phyloP scores from a whole-genome alignment of 2,329 filamentous ascomycete genomes.

The Cercospora nicotianae region DNA sequence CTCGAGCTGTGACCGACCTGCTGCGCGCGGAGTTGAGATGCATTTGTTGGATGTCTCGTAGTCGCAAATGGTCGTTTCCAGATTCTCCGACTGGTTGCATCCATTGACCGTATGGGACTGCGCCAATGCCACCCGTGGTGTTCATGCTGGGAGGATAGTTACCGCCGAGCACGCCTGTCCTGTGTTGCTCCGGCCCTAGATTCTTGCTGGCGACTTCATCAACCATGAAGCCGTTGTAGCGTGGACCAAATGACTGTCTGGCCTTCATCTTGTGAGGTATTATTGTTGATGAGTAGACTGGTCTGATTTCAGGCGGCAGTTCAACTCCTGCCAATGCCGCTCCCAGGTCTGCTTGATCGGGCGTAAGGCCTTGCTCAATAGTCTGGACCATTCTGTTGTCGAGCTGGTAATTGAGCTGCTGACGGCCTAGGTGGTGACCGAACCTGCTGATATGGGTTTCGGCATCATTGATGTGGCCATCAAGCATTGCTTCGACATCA shows the following conservation, averaged over 20 bases:
- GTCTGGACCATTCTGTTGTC: neutral
- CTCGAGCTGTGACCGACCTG: neutral
- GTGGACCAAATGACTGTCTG: neutral
- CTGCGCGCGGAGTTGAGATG: neutral
- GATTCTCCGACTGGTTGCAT: slow-evolving; percentile 3
- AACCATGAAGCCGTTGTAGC: slow-evolving; percentile 1
- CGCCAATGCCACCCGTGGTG: slow-evolving; percentile 2
- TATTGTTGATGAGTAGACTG: neutral
- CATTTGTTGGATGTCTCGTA: neutral
- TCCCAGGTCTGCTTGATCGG: neutral
- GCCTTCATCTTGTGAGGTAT: neutral
- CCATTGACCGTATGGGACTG: slow-evolving; percentile 2
- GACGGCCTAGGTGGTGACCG: neutral
- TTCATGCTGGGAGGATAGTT: neutral
- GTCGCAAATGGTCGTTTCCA: neutral
- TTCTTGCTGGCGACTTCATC: slow-evolving; percentile 2
- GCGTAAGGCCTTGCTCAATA: neutral
- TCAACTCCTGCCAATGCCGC: neutral
- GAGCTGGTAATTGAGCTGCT: neutral
- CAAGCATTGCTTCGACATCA: slow-evolving; percentile 17
- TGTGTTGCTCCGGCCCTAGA: neutral
- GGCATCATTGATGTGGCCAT: slow-evolving; percentile 2
- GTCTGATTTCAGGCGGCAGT: neutral
- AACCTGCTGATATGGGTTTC: slow-evolving; percentile 9
- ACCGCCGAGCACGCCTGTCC: neutral